Evolutionary conservation across 345 rosid species (phyloP).

Genomic region (Arabidopsis arenosa): DNA sequence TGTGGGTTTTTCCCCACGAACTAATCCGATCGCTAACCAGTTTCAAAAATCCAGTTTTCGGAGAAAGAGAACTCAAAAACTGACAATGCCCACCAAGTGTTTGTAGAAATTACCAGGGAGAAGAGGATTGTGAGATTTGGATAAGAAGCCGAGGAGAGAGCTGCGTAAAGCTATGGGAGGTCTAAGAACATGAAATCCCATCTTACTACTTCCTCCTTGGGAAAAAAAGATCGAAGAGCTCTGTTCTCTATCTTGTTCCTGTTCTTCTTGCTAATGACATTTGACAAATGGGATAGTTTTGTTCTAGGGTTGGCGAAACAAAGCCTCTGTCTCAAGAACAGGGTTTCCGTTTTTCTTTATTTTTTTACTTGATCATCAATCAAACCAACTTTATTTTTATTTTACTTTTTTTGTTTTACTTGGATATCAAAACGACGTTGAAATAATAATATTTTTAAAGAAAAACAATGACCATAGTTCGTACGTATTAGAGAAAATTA

Average conservation of each 20-base stretch:
- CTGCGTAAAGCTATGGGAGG: conserved; percentile 48
- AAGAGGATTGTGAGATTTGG: conserved; percentile 47
- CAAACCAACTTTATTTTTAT: neutral
- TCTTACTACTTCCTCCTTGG: conserved; percentile 20
- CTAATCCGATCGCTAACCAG: neutral
- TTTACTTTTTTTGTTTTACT: too few relatives aligned
- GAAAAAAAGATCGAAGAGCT: conserved; percentile 6
- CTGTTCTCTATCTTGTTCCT: conserved; percentile 7
- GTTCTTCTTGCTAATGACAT: neutral
- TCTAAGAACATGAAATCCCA: conserved; percentile 57
- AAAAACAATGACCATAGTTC: too few relatives aligned
- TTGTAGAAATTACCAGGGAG: conserved; percentile 50
- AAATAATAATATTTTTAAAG: too few relatives aligned
- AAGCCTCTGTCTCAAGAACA: neutral
- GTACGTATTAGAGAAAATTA: too few relatives aligned
- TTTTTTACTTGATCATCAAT: neutral
- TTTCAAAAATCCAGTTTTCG: neutral
- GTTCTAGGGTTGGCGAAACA: conserved; percentile 4
- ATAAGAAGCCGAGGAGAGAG: conserved; percentile 43
- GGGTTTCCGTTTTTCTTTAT: neutral
- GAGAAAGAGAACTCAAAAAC: neutral
- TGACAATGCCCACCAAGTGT: conserved; percentile 35
- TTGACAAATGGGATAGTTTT: conserved; percentile 6
- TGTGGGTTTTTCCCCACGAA: neutral
- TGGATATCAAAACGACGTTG: too few relatives aligned